A percentile compares a stretch with the other conserved stretches of the same genome.
Evolutionary conservation across 306 rosid species (phyloP).

Genomic region (Potentilla sterilis): DNA sequence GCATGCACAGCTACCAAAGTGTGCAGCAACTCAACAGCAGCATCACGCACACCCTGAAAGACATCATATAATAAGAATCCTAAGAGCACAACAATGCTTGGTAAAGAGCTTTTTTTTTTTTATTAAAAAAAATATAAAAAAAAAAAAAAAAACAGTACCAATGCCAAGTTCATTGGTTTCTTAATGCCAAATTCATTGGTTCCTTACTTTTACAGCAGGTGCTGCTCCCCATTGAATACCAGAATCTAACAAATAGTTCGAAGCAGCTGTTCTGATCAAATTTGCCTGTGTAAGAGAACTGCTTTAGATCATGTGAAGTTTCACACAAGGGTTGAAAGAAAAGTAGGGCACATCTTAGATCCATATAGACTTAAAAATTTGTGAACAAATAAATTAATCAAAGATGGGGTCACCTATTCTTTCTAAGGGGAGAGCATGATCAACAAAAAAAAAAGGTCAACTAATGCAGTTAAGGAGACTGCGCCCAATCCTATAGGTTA

Average conservation of each 20-base stretch:
- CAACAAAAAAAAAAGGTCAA: too few species aligned
- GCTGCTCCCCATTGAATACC: slow-evolving; percentile 98
- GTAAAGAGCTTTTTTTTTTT: not conserved
- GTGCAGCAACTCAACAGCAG: slow-evolving; percentile 92
- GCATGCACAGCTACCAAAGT: slow-evolving; percentile 96
- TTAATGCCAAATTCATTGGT: slow-evolving; percentile 26
- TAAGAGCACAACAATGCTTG: slow-evolving; percentile 21
- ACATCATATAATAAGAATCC: slow-evolving; percentile 18
- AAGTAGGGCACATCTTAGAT: not conserved
- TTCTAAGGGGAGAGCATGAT: not conserved
- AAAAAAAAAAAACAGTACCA: not conserved
- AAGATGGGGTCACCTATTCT: not conserved
- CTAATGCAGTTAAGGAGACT: not conserved
- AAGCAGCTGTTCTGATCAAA: slow-evolving; percentile 83
- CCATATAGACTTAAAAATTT: not conserved
- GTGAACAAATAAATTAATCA: not conserved
- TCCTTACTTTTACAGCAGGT: slow-evolving; percentile 86
- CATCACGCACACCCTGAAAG: slow-evolving; percentile 93
- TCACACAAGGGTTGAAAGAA: not conserved
- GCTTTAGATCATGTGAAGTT: slow-evolving; percentile 4
- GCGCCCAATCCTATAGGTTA: not conserved
- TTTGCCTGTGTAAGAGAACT: slow-evolving; percentile 65
- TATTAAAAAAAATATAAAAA: too few species aligned
- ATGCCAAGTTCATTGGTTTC: slow-evolving; percentile 33
- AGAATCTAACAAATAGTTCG: slow-evolving; percentile 81